Percentiles rank a stretch among this genome's conserved stretches.
Evolutionary conservation across 2,329 filamentous ascomycete species (phyloP).

Genomic region (Laburnicola sp.): DNA sequence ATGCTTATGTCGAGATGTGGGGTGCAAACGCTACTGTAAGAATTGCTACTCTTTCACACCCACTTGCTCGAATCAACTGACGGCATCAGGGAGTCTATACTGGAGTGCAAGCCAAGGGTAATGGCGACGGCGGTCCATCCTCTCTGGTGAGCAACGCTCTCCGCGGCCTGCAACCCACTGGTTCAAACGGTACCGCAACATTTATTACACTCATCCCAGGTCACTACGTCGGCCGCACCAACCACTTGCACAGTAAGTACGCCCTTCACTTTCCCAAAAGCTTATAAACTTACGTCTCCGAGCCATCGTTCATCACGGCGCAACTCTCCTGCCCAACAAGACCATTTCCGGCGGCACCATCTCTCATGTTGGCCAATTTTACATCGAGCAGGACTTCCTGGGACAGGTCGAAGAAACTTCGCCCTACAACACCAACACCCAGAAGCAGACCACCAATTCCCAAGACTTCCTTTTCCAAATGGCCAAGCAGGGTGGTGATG

Average conservation of each 20-base stretch:
- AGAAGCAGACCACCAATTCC: conserved; percentile 53
- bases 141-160: conserved; percentile 46
- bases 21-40: conserved; percentile 32
- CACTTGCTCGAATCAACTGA: conserved; percentile 5
- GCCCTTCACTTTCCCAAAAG: neutral
- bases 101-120: conserved; percentile 47
- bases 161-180: conserved; percentile 53
- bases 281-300: conserved; percentile 2
- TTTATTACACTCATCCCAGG: conserved; percentile 56
- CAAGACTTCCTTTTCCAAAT: conserved; percentile 56
- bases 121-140: conserved; percentile 34
- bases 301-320: conserved; percentile 45
- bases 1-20: conserved; percentile 59
- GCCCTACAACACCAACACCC: conserved; percentile 52
- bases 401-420: conserved; percentile 52
- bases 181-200: conserved; percentile 52
- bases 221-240: conserved; percentile 41
- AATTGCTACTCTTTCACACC: neutral
- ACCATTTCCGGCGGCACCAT: conserved; percentile 56
- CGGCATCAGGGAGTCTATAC: conserved; percentile 51
- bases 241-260: conserved; percentile 39
- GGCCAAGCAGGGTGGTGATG: conserved; percentile 53
- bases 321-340: conserved; percentile 52
- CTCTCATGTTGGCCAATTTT: conserved; percentile 66
- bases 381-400: conserved; percentile 65